Percentiles rank a stretch among this genome's conserved stretches.
phyloP scores from a whole-genome alignment of 352 stramenopile species.

The Phytophthora nicotianae region DNA sequence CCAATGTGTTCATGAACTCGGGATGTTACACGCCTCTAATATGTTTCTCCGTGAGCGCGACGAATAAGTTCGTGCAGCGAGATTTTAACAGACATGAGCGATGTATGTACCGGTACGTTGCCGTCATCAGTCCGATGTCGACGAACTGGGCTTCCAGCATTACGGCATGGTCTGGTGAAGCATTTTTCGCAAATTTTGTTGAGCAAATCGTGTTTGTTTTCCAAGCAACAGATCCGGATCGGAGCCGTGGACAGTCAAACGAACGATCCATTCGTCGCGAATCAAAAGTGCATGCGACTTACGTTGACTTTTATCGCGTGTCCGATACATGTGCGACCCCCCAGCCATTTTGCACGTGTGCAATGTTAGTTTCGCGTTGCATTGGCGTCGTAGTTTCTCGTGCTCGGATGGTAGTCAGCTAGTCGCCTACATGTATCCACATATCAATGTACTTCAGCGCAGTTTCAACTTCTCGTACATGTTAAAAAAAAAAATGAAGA shows the following conservation, averaged over 20 bases:
- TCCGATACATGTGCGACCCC: background rate
- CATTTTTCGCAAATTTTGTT: background rate
- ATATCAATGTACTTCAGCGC: background rate
- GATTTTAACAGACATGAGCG: background rate
- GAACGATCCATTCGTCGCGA: background rate
- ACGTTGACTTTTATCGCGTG: background rate
- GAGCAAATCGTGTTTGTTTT: conserved; percentile 6
- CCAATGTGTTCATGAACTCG: too few relatives aligned
- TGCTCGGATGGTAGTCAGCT: conserved; percentile 3
- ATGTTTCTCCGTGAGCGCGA: background rate
- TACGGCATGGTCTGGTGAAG: background rate
- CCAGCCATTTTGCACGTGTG: conserved; percentile 3
- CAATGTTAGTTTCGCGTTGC: conserved; percentile 1
- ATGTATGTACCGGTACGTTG: background rate
- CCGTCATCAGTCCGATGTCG: background rate
- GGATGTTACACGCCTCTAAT: too few relatives aligned
- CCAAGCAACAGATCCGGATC: conserved; percentile 5
- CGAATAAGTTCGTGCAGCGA: conserved; percentile 14
- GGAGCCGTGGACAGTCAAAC: conserved; percentile 2
- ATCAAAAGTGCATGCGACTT: background rate
- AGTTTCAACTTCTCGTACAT: background rate
- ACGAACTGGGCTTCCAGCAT: background rate
- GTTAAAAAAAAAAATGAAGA: conserved; percentile 3
- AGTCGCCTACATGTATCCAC: background rate
- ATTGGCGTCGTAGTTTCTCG: background rate